phyloP scores from a whole-genome alignment of 495 filamentous ascomycete species.

The Lophium mytilinum region DNA sequence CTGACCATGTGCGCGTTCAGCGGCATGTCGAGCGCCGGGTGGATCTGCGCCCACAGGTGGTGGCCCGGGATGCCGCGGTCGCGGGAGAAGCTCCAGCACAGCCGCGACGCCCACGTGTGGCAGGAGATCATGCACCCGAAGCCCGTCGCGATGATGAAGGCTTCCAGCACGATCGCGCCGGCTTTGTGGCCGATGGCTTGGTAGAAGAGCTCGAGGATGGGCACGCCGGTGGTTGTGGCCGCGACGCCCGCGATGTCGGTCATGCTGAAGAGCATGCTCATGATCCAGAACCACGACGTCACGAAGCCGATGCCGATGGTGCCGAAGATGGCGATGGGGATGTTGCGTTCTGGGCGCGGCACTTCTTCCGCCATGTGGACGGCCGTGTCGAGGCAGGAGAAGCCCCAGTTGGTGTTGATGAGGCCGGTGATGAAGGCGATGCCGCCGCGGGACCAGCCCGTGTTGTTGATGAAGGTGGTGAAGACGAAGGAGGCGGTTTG shows the following conservation, averaged over 20 bases:
- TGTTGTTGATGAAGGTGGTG: conserved; percentile 48
- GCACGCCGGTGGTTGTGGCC: conserved; percentile 43
- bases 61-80: conserved; percentile 45
- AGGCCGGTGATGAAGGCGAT: conserved; percentile 56
- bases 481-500: conserved; percentile 51
- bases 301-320: conserved; percentile 49
- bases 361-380: conserved; percentile 55
- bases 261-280: conserved; percentile 50
- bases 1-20: conserved; percentile 36
- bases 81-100: conserved; percentile 52
- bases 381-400: conserved; percentile 49
- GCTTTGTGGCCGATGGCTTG: conserved; percentile 41
- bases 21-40: conserved; percentile 44
- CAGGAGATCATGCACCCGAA: conserved; percentile 45
- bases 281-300: conserved; percentile 45
- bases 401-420: conserved; percentile 51
- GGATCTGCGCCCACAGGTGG: conserved; percentile 37
- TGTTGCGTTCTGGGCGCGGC: conserved; percentile 35
- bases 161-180: conserved; percentile 47
- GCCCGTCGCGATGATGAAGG: conserved; percentile 45
- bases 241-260: conserved; percentile 38
- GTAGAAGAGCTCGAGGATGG: conserved; percentile 48
- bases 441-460: conserved; percentile 47
- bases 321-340: conserved; percentile 47
- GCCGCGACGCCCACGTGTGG: conserved; percentile 47